Conservation (phyloP, 2,329 filamentous ascomycete species). For the Xylaria sp. region DNA sequence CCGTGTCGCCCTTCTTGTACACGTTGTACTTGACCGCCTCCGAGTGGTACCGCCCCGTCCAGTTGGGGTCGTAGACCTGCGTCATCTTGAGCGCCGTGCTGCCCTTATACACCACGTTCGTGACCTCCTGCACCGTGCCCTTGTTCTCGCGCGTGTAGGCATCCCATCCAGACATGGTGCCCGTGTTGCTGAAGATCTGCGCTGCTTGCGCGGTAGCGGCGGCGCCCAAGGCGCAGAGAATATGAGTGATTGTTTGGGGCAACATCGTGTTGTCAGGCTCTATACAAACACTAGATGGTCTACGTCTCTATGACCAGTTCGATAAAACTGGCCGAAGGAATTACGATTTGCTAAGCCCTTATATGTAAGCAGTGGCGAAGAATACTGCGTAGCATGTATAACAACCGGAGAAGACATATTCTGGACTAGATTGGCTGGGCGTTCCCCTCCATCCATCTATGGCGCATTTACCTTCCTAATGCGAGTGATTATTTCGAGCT, state of each 20-base stretch:
- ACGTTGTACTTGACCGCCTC: constrained; percentile 51
- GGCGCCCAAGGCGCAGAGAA: constrained; percentile 35
- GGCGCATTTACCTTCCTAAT: constrained; percentile 21
- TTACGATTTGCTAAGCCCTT: neutral
- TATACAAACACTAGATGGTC: neutral
- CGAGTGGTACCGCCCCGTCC: constrained; percentile 54
- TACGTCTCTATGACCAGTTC: neutral
- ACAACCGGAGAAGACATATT: neutral
- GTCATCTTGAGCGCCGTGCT: constrained; percentile 51
- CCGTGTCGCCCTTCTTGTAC: constrained; percentile 51
- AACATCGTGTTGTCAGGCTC: constrained; percentile 15
- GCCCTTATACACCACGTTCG: constrained; percentile 47
- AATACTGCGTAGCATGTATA: neutral
- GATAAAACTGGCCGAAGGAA: neutral
- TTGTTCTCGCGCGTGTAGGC: constrained; percentile 47
- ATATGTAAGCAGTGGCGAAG: neutral
- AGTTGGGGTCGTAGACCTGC: constrained; percentile 49
- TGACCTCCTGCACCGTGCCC: constrained; percentile 50
- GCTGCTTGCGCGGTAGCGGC: constrained; percentile 40
- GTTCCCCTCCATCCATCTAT: neutral
- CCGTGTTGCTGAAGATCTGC: constrained; percentile 49
- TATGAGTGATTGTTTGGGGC: constrained; percentile 1
- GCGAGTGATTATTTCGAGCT: neutral
- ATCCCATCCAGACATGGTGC: constrained; percentile 50
- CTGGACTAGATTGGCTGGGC: neutral